Percentiles rank a stretch among this genome's conserved stretches.
These are phyloP conservation scores for Schizophyllum commune DNA, from an alignment of 1,284 basidiomycete genomes.

Conservation along the genomic window DNA sequence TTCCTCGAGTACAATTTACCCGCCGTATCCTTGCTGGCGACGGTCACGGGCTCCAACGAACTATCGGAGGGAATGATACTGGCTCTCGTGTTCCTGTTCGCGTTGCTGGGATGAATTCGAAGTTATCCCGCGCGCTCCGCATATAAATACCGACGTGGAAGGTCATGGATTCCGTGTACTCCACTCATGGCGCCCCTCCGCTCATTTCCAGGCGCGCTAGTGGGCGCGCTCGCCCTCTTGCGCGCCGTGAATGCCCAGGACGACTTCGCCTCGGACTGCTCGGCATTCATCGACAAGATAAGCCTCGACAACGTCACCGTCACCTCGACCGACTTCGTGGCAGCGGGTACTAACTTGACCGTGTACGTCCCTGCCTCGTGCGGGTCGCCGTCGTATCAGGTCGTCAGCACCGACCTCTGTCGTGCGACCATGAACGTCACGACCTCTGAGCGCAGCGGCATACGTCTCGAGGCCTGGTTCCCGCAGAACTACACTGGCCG, in stretches of 20 bases:
- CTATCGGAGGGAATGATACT: too few relatives aligned
- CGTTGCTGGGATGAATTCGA: too few relatives aligned
- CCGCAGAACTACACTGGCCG: conserved; percentile 11
- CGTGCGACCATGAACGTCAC: conserved; percentile 7
- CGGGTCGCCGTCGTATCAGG: not conserved
- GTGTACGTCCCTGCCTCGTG: not conserved
- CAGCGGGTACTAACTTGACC: not conserved
- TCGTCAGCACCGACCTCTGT: conserved; percentile 2
- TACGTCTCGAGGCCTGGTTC: conserved; percentile 10
- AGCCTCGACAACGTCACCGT: not conserved
- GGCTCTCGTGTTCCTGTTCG: not conserved
- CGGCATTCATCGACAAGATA: not conserved
- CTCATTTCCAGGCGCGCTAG: not conserved
- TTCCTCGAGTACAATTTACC: too few relatives aligned
- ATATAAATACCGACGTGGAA: too few relatives aligned
- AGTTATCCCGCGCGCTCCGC: too few relatives aligned
- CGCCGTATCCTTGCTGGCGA: too few relatives aligned
- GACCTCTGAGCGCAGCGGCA: conserved; percentile 2
- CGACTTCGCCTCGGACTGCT: not conserved
- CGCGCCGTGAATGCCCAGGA: not conserved
- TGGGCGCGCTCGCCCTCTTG: not conserved
- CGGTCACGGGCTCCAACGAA: too few relatives aligned
- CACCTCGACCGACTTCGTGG: not conserved
- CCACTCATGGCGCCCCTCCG: not conserved
- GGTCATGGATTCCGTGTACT: too few relatives aligned